Evolutionary conservation across 208 protist species (phyloP), one percentile per base, ranked within the genome.

Genomic region (Herpetomonas tarakana): DNA sequence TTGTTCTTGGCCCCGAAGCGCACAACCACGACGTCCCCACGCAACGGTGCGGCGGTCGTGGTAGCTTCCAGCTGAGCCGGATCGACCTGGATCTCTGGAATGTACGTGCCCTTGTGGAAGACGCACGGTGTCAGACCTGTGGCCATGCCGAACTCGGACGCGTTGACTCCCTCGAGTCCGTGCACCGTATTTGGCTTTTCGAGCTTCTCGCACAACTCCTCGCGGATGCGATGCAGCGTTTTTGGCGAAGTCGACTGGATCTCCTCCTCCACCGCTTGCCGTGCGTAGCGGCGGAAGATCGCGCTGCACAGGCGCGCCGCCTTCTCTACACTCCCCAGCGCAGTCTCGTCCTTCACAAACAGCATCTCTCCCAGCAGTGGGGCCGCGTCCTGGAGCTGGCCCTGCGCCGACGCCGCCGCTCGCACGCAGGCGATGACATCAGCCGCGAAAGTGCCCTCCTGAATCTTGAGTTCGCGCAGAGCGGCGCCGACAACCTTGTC

Each of bases 261-360:
- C 52, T 91, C 74, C 11, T 59, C 52, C 27, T 83, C 80, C 14
- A 95, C 70, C 12, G 80, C 46, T 22, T 76, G 69, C 24, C 83
- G 76, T 0, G 68, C 83, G 52, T 83, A 92, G 31, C 81, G 86
- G 11, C 82, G 84, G 44, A 93, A 93, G 29, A 93, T 70, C 16
- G 78, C 74, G 29, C 69, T 91, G 68, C 86, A 95, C 28, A 95
- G 72, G 0, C 77, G 76, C 1, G 86, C 85, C 0, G 89, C 89
- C 55, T 86, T 90, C 38, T 85, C 81, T 6, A 95, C 64, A 31
- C 69, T 76, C 6, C 28, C 70, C 12, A 90, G 68, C 47, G 86
- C 86, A 1, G 63, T 72, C 16, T 69, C 84, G 61, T 95, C 89
- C 67, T 95, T 95, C 25, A 79, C 66, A 35, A 93, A 95, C 16